phyloP scores from a whole-genome alignment of 2,329 filamentous ascomycete genomes.

The Sporothrix protearum region DNA sequence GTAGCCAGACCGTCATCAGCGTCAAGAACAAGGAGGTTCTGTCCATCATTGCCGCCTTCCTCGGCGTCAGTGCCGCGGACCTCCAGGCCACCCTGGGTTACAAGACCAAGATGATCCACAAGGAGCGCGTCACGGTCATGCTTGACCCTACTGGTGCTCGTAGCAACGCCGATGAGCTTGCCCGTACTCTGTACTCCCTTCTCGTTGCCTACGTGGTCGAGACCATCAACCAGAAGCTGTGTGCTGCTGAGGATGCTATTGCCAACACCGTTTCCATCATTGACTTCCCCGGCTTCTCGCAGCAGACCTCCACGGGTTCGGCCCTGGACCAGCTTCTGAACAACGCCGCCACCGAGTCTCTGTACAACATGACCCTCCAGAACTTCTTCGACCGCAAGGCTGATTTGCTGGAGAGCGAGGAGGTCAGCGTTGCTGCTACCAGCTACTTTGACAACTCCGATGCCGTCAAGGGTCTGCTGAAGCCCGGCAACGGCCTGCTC shows the following conservation, averaged over 20 bases:
- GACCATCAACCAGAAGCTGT: conserved; percentile 83
- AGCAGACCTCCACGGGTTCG: conserved; percentile 77
- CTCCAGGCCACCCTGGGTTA: conserved; percentile 87
- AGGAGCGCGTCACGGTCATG: conserved; percentile 98
- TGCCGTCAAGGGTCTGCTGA: conserved; percentile 85
- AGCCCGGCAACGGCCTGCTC: conserved; percentile 85
- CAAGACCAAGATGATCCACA: conserved; percentile 93
- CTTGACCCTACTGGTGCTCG: conserved; percentile 87
- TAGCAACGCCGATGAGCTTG: conserved; percentile 88
- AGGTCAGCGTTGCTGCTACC: conserved; percentile 82
- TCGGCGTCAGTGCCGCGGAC: conserved; percentile 76
- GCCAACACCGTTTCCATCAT: conserved; percentile 92
- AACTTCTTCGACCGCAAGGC: conserved; percentile 95
- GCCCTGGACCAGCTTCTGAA: conserved; percentile 87
- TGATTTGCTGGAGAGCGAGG: conserved; percentile 89
- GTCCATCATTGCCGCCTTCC: conserved; percentile 83
- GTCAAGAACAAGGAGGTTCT: conserved; percentile 94
- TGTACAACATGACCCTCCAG: conserved; percentile 91
- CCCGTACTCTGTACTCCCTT: conserved; percentile 87
- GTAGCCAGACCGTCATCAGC: conserved; percentile 76
- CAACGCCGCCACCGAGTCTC: conserved; percentile 86
- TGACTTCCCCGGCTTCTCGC: conserved; percentile 93
- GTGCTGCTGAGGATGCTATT: conserved; percentile 80
- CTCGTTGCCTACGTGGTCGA: conserved; percentile 93
- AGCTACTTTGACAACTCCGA: conserved; percentile 98